A percentile compares a stretch with the other conserved stretches of the same genome.
Conservation (phyloP, 345 rosid genomes). For the Xanthoceras sorbifolium region DNA sequence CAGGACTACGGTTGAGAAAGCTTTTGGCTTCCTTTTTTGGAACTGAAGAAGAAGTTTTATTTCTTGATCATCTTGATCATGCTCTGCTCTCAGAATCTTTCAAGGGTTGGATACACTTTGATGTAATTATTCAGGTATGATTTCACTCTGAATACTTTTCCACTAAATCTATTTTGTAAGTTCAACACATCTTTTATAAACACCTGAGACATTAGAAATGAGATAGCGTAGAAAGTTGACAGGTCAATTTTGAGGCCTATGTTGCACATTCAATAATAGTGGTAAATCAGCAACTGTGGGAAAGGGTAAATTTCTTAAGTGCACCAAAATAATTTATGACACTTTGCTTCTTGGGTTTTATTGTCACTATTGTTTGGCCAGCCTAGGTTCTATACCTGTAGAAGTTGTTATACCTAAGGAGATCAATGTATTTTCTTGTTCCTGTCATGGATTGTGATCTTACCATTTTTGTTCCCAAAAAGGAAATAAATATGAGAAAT, state of each 20-base stretch:
- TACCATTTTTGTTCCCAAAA: background rate
- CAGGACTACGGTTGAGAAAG: slow-evolving; percentile 89
- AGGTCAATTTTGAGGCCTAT: background rate
- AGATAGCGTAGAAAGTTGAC: background rate
- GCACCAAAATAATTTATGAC: background rate
- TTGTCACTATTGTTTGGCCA: background rate
- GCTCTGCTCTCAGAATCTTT: slow-evolving; percentile 74
- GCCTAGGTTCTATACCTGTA: slow-evolving; percentile 1
- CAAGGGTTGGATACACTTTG: slow-evolving; percentile 54
- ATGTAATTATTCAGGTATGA: slow-evolving; percentile 81
- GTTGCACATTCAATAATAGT: background rate
- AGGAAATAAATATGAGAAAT: background rate
- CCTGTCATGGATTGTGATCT: background rate
- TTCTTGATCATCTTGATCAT: slow-evolving; percentile 88
- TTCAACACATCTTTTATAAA: background rate
- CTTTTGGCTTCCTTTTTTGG: slow-evolving; percentile 49
- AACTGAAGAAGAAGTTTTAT: slow-evolving; percentile 42
- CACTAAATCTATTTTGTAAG: slow-evolving; percentile 10
- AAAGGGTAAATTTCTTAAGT: slow-evolving; percentile 3
- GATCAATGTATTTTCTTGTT: background rate
- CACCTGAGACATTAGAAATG: slow-evolving; percentile 4
- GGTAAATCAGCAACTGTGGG: background rate
- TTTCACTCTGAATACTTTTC: background rate
- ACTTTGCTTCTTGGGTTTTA: background rate
- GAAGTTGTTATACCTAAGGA: background rate